Evolutionary conservation across 352 stramenopile genomes (phyloP).

Genomic region (Pythium dissimile): DNA sequence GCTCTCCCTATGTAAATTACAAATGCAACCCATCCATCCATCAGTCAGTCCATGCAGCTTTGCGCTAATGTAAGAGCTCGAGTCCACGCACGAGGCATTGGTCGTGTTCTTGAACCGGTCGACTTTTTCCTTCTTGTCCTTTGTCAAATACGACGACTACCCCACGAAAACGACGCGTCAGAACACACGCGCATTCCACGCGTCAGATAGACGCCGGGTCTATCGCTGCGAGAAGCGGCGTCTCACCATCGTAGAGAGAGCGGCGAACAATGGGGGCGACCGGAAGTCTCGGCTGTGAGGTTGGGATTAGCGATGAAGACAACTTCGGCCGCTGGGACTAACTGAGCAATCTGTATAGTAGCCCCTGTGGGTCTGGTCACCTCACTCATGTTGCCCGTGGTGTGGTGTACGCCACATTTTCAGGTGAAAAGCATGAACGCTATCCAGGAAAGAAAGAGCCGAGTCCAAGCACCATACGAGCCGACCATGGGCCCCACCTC

Average conservation of each 20-base stretch:
- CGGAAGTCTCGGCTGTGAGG: not conserved
- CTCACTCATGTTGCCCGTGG: conserved; percentile 2
- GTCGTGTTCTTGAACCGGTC: conserved; percentile 72
- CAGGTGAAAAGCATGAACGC: not conserved
- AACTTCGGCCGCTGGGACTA: not conserved
- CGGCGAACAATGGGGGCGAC: too few relatives aligned
- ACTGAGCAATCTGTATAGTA: not conserved
- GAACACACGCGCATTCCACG: not conserved
- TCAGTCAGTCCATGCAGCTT: not conserved
- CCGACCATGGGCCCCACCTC: too few relatives aligned
- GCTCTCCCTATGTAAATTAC: conserved; percentile 34
- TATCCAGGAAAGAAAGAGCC: not conserved
- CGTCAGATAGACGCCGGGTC: not conserved
- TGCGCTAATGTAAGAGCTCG: not conserved
- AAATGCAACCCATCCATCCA: not conserved
- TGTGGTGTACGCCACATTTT: conserved; percentile 13
- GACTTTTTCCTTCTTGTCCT: conserved; percentile 73
- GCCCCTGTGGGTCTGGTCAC: not conserved
- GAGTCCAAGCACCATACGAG: too few relatives aligned
- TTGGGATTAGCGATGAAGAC: not conserved
- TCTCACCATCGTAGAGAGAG: not conserved
- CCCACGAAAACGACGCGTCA: not conserved
- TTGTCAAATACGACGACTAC: conserved; percentile 21
- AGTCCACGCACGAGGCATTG: conserved; percentile 50
- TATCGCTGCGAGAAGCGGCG: not conserved